Evolutionary conservation across 2,329 filamentous ascomycete species (phyloP).

Genomic region (Aspergillus jensenii): DNA sequence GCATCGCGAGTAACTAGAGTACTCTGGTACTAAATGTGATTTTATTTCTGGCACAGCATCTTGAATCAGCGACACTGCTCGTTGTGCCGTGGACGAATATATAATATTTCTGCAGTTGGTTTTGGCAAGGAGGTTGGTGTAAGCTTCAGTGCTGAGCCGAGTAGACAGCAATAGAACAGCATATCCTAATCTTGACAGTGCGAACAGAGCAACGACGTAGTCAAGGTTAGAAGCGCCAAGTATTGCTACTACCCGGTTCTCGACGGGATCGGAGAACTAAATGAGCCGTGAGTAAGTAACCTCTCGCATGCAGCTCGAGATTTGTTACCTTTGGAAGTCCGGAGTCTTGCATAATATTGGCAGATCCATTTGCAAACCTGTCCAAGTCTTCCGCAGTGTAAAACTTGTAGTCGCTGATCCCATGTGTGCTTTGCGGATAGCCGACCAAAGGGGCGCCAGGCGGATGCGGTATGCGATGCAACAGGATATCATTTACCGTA

Average conservation of each 20-base stretch:
- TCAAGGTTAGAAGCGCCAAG: constrained; percentile 56
- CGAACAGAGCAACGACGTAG: constrained; percentile 56
- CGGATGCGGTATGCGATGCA: constrained; percentile 4
- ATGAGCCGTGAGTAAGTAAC: neutral
- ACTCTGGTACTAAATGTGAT: constrained; percentile 1
- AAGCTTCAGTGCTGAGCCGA: constrained; percentile 53
- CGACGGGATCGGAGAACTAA: constrained; percentile 3
- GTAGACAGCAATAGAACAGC: constrained; percentile 57
- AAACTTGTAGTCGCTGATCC: constrained; percentile 11
- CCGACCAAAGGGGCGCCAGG: constrained; percentile 10
- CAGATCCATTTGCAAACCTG: constrained; percentile 10
- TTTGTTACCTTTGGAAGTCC: constrained; percentile 6
- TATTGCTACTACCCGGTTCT: constrained; percentile 48
- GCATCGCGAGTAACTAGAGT: neutral
- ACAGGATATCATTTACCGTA: constrained; percentile 12
- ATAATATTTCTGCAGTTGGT: constrained; percentile 32
- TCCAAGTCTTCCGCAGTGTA: constrained; percentile 13
- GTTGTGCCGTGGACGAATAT: constrained; percentile 16
- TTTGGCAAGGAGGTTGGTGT: constrained; percentile 45
- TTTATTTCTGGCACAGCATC: neutral
- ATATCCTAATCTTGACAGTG: constrained; percentile 56
- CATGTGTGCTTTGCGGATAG: constrained; percentile 12
- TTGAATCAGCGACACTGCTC: neutral
- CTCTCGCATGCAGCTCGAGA: no score
- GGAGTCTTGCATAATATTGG: neutral